These are phyloP conservation scores for Hylodesmum podocarpum DNA, from an alignment of 306 rosid species.

Conservation along the genomic window DNA sequence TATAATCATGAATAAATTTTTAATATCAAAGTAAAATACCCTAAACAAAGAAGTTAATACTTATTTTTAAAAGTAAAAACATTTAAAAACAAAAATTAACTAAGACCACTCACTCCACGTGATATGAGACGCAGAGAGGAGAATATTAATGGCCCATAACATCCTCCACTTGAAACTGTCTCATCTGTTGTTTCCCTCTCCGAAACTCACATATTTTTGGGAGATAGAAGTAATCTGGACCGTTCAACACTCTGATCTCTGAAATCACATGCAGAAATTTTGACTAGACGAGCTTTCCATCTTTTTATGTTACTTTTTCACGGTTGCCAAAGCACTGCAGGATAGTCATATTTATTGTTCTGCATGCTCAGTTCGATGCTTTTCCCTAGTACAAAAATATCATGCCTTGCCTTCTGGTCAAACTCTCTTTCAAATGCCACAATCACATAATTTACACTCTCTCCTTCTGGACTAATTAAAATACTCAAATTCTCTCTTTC, in stretches of 20 bases:
- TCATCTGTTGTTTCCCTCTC: neutral
- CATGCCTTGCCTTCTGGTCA: neutral
- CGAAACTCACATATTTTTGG: neutral
- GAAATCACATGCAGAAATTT: neutral
- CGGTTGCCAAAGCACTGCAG: constrained; percentile 12
- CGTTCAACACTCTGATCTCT: neutral
- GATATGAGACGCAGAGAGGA: too few relatives aligned
- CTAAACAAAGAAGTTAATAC: too few relatives aligned
- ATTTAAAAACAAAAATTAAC: too few relatives aligned
- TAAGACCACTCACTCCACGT: too few relatives aligned
- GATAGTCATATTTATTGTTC: neutral
- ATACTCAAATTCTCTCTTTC: too few relatives aligned
- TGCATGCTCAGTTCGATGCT: neutral
- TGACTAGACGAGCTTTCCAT: neutral
- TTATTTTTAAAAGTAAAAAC: too few relatives aligned
- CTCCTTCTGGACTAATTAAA: too few relatives aligned
- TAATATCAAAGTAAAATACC: too few relatives aligned
- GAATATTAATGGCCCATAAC: too few relatives aligned
- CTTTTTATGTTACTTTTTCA: constrained; percentile 43
- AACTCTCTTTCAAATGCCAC: too few relatives aligned
- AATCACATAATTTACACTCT: too few relatives aligned
- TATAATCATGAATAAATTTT: too few relatives aligned
- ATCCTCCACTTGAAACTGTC: neutral
- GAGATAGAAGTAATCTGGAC: neutral
- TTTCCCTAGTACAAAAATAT: neutral